Evolutionary conservation across 208 protist genomes (phyloP).

Genomic region (Phytomonas sp.): DNA sequence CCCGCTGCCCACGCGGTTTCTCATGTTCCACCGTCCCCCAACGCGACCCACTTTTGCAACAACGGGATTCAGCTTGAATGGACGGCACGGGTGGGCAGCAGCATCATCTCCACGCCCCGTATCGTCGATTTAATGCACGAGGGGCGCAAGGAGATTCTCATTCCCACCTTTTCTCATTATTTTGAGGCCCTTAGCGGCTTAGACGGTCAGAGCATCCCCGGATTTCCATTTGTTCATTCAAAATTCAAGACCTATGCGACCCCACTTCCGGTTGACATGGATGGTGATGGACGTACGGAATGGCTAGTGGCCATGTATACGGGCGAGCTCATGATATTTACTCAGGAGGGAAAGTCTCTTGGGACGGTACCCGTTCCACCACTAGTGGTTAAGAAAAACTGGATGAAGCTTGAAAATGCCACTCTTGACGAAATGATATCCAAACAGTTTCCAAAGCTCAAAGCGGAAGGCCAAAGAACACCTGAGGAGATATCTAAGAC

Average conservation of each 20-base stretch:
- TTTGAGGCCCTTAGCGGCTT: slow-evolving; percentile 56
- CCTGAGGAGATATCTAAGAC: slow-evolving; percentile 21
- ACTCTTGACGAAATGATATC: slow-evolving; percentile 6
- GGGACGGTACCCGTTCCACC: slow-evolving; percentile 59
- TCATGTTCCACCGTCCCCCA: neutral
- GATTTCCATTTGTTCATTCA: slow-evolving; percentile 78
- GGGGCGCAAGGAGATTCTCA: slow-evolving; percentile 76
- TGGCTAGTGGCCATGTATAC: slow-evolving; percentile 80
- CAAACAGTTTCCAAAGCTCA: neutral
- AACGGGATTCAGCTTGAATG: slow-evolving; percentile 55
- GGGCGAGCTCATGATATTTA: slow-evolving; percentile 82
- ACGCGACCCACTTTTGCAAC: neutral
- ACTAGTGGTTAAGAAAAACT: slow-evolving; percentile 73
- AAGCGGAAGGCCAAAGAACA: neutral
- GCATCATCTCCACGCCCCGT: slow-evolving; percentile 66
- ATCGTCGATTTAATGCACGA: slow-evolving; percentile 74
- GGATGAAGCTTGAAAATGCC: slow-evolving; percentile 31
- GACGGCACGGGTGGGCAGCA: slow-evolving; percentile 69
- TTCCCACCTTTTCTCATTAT: slow-evolving; percentile 68
- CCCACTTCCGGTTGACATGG: slow-evolving; percentile 76
- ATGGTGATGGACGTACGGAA: slow-evolving; percentile 73
- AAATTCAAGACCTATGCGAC: slow-evolving; percentile 70
- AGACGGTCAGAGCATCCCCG: slow-evolving; percentile 35
- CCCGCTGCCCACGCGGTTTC: neutral
- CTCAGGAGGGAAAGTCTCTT: slow-evolving; percentile 39